Evolutionary conservation across 1,284 basidiomycete genomes (phyloP), one percentile per base, ranked within the genome.

Genomic region (Singerocomus inundabilis): DNA sequence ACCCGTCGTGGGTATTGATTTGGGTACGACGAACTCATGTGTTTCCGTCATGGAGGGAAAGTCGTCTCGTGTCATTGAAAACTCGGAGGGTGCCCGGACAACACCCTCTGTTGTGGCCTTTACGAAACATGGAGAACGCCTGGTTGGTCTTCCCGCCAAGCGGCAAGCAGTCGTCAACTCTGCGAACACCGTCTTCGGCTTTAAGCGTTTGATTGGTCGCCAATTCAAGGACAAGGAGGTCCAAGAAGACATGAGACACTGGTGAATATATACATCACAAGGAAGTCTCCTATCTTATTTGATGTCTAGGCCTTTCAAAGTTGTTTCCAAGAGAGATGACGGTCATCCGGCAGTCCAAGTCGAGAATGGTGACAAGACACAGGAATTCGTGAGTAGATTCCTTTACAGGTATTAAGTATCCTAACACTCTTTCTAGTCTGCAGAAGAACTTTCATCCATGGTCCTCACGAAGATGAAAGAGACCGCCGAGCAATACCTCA

Each of bases 41-140:
- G 92, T 95, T 56, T 88, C 92, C 45, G 81, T 95, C 59, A 97
- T 95, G 91, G 95, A 98, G 78, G 95, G 93, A 64, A 88, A 94
- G 77, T 88, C 85, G 41, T 83, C 95, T 49, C 88, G 92, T 61
- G 96, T 99, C 58, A 90, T 99, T 63, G 96, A 98, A 75, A 98
- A 99, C 78, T 77, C 94, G 11, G 96, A 99, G 78, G 96, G 96
- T 79, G 92, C 91, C 56, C 86, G 96, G 64, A 98, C 96, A 58
- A 99, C 96, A 28, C 97, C 97, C 9, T 99, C 96, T 45, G 93
- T 98, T 51, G 93, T 99, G 58, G 97, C 96, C 36, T 99, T 99
- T 81, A 94, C 95, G 58, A 98, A 98, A 74, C 84, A 93, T 63
- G 89, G 89, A 53, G 92, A 95, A 70, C 90, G 92, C 58, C 80